Base-by-base conservation (phyloP, 75 land plant species). In the Picea glauca region DNA sequence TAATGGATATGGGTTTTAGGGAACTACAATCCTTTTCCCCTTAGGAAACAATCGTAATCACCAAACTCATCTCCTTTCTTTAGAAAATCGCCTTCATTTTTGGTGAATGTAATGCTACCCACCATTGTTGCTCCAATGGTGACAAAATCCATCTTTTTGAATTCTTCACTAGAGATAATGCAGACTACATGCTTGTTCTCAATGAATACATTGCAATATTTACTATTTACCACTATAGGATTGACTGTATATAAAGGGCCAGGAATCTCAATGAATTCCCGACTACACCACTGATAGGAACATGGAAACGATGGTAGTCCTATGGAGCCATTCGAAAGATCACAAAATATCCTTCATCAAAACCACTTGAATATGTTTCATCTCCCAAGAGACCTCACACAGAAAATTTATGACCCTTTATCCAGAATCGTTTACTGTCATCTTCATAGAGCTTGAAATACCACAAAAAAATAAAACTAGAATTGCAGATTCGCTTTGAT, bases 111-210 rank as follows among this genome's bases (percentile, higher is more conserved):
- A 66, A 94, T 96, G 82, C 90, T 84, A 11, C 99, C 99, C 75
- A 96, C 97, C 99, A 96, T 96, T 21, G 99, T 96, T 57, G 99
- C 97, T 57, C 99, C 99, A 86, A 93, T 92, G 70, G 97, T 91
- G 65, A 96, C 90, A 85, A 96, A 94, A 74, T 93, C 99, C 73
- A 96, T 91, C 99, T 96, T 38, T 38, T 0, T 38, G 84, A 96
- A 96, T 14, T 91, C 85, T 74, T 80, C 9, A 66, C 89, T 90
- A n/a, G 90, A 86, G 79, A 94, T 92, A 18, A 92, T 78, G 63
- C 89, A 86, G 56, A 94, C 93, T 31, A 83, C 90, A 58, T 97
- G 93, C 83, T 94, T 96, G 66, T 96, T 96, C 79, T 96, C 99
- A 2, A 97, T 96, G 79, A 96, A 96, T 30, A 96, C 99, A 81